Conservation (phyloP, 768 basidiomycete species). For the Auricularia sp. region DNA sequence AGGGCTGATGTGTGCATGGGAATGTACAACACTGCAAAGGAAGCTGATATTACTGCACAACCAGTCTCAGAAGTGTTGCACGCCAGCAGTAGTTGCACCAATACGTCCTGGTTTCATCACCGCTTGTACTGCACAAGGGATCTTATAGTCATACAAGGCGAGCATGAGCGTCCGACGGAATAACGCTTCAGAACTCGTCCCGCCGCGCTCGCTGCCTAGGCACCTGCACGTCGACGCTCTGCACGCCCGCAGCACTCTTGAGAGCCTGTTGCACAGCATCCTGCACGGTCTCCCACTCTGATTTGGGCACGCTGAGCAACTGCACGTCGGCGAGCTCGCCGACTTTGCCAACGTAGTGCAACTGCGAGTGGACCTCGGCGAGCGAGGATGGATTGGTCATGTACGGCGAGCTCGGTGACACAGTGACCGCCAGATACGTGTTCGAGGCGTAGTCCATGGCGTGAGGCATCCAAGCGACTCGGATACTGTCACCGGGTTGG, state of each 20-base stretch:
- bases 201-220: slow-evolving; percentile 7
- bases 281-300: slow-evolving; percentile 27
- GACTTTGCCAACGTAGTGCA: slow-evolving; percentile 31
- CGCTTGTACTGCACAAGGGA: too few species aligned
- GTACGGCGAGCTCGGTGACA: slow-evolving; percentile 26
- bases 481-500: too few species aligned
- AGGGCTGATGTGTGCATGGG: too few species aligned
- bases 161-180: neutral
- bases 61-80: too few species aligned
- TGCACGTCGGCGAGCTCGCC: slow-evolving; percentile 35
- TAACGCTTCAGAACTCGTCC: neutral
- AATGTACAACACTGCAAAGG: too few species aligned
- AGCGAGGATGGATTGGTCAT: slow-evolving; percentile 23
- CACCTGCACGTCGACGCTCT: slow-evolving; percentile 29
- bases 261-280: slow-evolving; percentile 20
- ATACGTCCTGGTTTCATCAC: too few species aligned
- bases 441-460: slow-evolving; percentile 29
- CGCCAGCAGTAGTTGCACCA: too few species aligned
- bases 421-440: slow-evolving; percentile 34
- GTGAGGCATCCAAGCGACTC: neutral
- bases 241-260: slow-evolving; percentile 21
- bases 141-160: neutral
- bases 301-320: slow-evolving; percentile 33
- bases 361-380: slow-evolving; percentile 21
- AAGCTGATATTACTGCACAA: too few species aligned